These are phyloP conservation scores for Quercus glauca DNA, from an alignment of 306 rosid species.

Conservation along the genomic window DNA sequence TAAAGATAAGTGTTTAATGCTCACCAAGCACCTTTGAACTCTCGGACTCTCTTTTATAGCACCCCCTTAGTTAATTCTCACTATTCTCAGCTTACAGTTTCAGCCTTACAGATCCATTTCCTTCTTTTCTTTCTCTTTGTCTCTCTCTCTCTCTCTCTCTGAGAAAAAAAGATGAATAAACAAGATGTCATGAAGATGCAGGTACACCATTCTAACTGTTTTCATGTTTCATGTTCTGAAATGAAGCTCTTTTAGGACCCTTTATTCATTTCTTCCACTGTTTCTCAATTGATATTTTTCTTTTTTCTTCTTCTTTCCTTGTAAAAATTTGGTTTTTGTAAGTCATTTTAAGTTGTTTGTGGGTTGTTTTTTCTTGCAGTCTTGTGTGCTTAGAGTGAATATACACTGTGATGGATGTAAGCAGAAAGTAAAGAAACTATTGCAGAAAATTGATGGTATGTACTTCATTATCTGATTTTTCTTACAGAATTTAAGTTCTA, in stretches of 20 bases:
- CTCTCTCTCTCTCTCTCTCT: neutral
- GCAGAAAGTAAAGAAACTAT: slow-evolving; percentile 69
- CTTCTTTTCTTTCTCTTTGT: neutral
- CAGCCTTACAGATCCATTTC: neutral
- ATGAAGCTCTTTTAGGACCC: neutral
- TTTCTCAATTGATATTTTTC: neutral
- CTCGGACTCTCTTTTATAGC: neutral
- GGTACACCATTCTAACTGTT: slow-evolving; percentile 39
- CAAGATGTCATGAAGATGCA: slow-evolving; percentile 73
- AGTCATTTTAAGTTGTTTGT: slow-evolving; percentile 2
- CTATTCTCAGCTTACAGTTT: neutral
- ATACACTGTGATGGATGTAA: slow-evolving; percentile 90
- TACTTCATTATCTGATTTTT: neutral
- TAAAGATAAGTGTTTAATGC: slow-evolving; percentile 27
- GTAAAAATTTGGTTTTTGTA: neutral
- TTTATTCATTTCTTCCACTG: neutral
- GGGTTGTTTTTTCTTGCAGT: slow-evolving; percentile 43
- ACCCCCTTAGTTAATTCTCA: slow-evolving; percentile 1
- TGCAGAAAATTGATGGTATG: slow-evolving; percentile 89
- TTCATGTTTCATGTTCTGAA: neutral
- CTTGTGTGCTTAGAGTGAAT: slow-evolving; percentile 67
- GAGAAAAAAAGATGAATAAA: slow-evolving; percentile 56
- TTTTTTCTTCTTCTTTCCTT: neutral
- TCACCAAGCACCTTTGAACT: slow-evolving; percentile 36
- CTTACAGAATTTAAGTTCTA: neutral